Conservation (phyloP, 2,329 filamentous ascomycete species). For the Drechslerella coelobrocha region DNA sequence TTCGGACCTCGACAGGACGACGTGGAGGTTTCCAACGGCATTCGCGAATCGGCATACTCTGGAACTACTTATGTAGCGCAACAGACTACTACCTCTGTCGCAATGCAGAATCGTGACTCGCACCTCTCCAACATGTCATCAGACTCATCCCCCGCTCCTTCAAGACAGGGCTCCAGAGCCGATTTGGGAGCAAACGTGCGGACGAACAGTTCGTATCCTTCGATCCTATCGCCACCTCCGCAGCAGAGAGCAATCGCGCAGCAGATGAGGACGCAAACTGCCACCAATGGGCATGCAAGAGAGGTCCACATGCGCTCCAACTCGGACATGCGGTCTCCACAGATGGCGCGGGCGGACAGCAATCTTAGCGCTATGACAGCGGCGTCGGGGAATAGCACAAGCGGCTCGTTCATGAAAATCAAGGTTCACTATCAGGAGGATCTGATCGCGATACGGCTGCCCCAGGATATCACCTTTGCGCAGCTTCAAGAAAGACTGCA, state of each 20-base stretch:
- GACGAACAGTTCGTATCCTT: slow-evolving; percentile 64
- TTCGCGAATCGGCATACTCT: slow-evolving; percentile 52
- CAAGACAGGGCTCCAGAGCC: slow-evolving; percentile 70
- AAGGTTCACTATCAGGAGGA: slow-evolving; percentile 95
- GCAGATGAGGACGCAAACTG: slow-evolving; percentile 54
- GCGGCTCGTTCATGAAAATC: slow-evolving; percentile 75
- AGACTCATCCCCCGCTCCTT: slow-evolving; percentile 69
- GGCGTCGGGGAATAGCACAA: slow-evolving; percentile 57
- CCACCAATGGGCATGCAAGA: slow-evolving; percentile 60
- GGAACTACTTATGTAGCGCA: slow-evolving; percentile 50
- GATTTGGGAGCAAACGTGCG: slow-evolving; percentile 63
- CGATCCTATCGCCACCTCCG: slow-evolving; percentile 64
- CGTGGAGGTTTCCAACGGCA: slow-evolving; percentile 83
- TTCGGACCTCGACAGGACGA: slow-evolving; percentile 90
- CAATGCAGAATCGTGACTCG: slow-evolving; percentile 67
- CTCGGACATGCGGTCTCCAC: slow-evolving; percentile 57
- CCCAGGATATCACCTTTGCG: slow-evolving; percentile 76
- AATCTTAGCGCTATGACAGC: slow-evolving; percentile 62
- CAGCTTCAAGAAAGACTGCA: slow-evolving; percentile 83
- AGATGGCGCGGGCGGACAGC: slow-evolving; percentile 63
- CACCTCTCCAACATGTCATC: slow-evolving; percentile 71
- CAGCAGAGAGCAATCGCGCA: slow-evolving; percentile 54
- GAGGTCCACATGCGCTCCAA: slow-evolving; percentile 57
- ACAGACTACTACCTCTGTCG: slow-evolving; percentile 36
- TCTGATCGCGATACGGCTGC: slow-evolving; percentile 87